Evolutionary conservation across 2,329 filamentous ascomycete genomes (phyloP), one percentile per base, ranked within the genome.

Genomic region (Ophiosphaerella narmari): DNA sequence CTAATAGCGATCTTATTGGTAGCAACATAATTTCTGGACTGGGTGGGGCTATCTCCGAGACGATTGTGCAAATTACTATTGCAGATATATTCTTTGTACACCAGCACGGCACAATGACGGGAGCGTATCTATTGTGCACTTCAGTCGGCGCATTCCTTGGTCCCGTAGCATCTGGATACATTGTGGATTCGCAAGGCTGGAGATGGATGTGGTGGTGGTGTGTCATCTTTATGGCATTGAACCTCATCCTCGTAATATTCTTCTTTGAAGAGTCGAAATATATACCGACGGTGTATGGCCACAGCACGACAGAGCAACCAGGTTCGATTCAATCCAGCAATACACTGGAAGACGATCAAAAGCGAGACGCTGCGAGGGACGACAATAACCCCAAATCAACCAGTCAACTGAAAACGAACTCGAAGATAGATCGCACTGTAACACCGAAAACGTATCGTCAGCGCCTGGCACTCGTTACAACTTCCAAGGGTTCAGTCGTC

Each of bases 121-220:
- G 66, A 0, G 69, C 79, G 9, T 82, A 78, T 24, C 38, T 68
- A 50, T 64, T 77, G 48, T 76, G 70, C 50, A 70, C 74, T 34
- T 70, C 39, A 64, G 68, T 13, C 36, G 73, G 63, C 41, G 62
- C 67, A 1, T 75, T 68, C 6, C 62, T 81, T 1, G 72, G 68
- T 0, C 70, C 75, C 0, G 59, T 79, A 6, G 69, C 72, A 18
- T 63, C 76, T 7, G 76, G 77, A 14, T 78, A 73, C 54, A 64
- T 77, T n/a, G 72, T 73, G 0, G 58, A 65, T 0, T 60, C 63
- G 1, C 72, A 77, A 55, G 78, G 77, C 0, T 83, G 80, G 80
- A 67, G 78, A 11, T 81, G 73, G 72, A 78, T 78, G 74, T 81
- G 73, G 72, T 80, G 77, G 77, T 80, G 71, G 71, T 73, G 63